Conservation (phyloP, 352 stramenopile species). For the Pythium biforme region DNA sequence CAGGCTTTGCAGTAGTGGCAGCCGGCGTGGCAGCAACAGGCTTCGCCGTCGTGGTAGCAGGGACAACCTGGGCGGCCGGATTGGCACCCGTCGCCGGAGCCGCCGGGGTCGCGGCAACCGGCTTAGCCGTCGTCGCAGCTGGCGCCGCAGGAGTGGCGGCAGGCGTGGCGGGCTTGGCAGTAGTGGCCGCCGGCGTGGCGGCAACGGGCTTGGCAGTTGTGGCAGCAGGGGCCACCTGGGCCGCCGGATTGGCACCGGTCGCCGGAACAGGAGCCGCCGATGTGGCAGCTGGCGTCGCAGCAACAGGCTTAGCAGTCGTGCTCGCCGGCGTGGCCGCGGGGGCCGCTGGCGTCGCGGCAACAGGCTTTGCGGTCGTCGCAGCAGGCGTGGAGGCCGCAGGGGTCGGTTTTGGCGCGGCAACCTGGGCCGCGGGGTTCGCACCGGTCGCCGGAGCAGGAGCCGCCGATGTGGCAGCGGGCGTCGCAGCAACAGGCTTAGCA, state of each 20-base stretch:
- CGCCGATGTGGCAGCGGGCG: too few species aligned
- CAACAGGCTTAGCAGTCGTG: too few species aligned
- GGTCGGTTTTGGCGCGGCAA: slow-evolving; percentile 1
- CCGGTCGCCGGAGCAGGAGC: too few species aligned
- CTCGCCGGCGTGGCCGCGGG: too few species aligned
- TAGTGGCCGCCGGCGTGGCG: background rate
- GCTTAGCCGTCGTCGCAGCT: background rate
- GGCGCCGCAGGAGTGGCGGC: background rate
- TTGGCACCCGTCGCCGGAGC: background rate
- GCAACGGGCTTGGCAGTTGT: background rate
- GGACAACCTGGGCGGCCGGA: background rate
- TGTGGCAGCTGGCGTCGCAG: too few species aligned
- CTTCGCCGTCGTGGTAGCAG: slow-evolving; percentile 2
- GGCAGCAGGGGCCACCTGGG: background rate
- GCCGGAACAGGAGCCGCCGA: too few species aligned
- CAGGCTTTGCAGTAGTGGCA: slow-evolving; percentile 1
- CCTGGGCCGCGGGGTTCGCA: background rate
- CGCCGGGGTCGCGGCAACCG: background rate
- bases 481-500: too few species aligned
- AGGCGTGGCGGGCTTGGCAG: background rate
- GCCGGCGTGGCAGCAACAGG: background rate
- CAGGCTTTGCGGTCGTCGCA: background rate
- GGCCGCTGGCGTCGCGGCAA: background rate
- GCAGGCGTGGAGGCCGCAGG: background rate
- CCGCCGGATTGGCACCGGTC: background rate